phyloP scores from a whole-genome alignment of 2,329 filamentous ascomycete genomes.

The Verticillium klebahnii region DNA sequence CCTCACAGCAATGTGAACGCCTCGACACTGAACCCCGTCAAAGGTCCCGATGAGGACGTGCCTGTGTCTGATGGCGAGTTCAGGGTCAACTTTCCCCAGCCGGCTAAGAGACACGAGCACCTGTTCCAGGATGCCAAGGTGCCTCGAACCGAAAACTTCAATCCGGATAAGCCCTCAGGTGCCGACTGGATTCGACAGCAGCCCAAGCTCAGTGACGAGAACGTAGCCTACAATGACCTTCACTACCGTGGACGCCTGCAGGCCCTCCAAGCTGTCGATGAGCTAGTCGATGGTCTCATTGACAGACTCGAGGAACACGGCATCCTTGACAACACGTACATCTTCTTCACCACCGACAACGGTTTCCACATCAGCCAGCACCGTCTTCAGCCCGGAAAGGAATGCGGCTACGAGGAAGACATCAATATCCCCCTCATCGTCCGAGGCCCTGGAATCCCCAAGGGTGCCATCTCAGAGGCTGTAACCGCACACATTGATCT shows the following conservation, averaged over 20 bases:
- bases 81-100: constrained; percentile 25
- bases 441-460: constrained; percentile 41
- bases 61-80: constrained; percentile 49
- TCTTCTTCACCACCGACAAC: constrained; percentile 49
- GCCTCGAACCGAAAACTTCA: constrained; percentile 62
- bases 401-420: constrained; percentile 46
- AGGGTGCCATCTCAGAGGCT: constrained; percentile 18
- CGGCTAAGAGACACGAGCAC: constrained; percentile 51
- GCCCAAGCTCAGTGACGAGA: constrained; percentile 23
- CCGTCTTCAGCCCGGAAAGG: constrained; percentile 46
- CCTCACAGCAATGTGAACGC: constrained; percentile 23
- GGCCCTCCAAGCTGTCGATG: constrained; percentile 40
- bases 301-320: constrained; percentile 23
- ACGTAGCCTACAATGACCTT: constrained; percentile 29
- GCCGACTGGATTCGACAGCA: constrained; percentile 40
- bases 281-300: constrained; percentile 36
- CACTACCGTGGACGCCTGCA: constrained; percentile 37
- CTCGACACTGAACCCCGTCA: constrained; percentile 41
- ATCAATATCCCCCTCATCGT: constrained; percentile 47
- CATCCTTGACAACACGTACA: constrained; percentile 38
- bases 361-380: constrained; percentile 51
- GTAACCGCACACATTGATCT: constrained; percentile 50
- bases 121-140: constrained; percentile 56
- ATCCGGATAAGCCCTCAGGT: constrained; percentile 42
- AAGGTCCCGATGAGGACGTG: constrained; percentile 49